Evolutionary conservation across 169 alveolate genomes (phyloP).

Genomic region (Sarcocystis neurona): DNA sequence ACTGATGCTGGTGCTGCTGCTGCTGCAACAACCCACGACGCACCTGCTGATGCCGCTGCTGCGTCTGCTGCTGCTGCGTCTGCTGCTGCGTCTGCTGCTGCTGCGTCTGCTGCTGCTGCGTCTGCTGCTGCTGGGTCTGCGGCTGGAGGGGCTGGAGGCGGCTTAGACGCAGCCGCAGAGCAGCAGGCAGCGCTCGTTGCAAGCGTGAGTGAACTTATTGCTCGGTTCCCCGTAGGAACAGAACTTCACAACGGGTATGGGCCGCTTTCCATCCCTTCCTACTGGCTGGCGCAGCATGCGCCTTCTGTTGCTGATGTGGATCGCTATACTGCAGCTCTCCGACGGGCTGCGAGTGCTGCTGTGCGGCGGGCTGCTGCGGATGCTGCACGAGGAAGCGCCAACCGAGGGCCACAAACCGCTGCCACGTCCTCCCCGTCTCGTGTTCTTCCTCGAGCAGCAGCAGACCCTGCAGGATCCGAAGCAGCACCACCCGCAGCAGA

Average conservation of each 20-base stretch:
- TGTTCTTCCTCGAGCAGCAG: too few relatives aligned
- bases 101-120: background rate
- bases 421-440: too few relatives aligned
- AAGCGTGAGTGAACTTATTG: conserved; percentile 12
- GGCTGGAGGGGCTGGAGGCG: background rate
- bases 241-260: conserved; percentile 62
- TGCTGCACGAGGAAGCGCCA: too few relatives aligned
- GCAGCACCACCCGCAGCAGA: background rate
- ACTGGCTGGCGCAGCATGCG: conserved; percentile 31
- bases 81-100: background rate
- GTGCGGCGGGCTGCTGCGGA: too few relatives aligned
- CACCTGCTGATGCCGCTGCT: background rate
- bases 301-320: background rate
- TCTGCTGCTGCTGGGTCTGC: background rate
- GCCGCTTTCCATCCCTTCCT: conserved; percentile 19
- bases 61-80: background rate
- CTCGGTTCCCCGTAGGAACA: conserved; percentile 14
- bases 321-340: background rate
- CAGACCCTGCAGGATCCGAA: too few relatives aligned
- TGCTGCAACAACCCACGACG: background rate
- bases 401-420: too few relatives aligned
- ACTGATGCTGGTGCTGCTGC: background rate
- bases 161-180: background rate
- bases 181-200: conserved; percentile 31
- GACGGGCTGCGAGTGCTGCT: too few relatives aligned